These are phyloP conservation scores for Aquanectria penicillioides DNA, from an alignment of 2,329 filamentous ascomycete genomes.

Conservation along the genomic window DNA sequence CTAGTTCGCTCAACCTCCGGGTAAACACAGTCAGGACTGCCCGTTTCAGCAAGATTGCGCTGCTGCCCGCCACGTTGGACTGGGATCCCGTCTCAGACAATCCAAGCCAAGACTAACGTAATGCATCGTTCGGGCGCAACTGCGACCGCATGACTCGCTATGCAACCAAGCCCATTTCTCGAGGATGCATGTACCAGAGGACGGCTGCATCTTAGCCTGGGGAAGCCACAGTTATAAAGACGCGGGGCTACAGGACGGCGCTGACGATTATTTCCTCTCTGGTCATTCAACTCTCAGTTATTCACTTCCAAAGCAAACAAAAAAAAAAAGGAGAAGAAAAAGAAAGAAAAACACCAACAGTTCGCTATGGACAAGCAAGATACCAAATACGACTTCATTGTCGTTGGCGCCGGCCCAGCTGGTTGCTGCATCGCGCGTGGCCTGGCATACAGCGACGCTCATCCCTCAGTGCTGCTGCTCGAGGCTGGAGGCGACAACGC, in stretches of 20 bases:
- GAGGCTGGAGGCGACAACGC: constrained; percentile 28
- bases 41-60: constrained; percentile 9
- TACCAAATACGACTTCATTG: constrained; percentile 28
- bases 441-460: constrained; percentile 18
- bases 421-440: constrained; percentile 26
- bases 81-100: constrained; percentile 11
- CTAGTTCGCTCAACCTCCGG: neutral
- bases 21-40: neutral
- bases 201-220: neutral
- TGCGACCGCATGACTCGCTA: constrained; percentile 9
- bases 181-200: neutral
- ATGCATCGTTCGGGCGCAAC: neutral
- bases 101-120: constrained; percentile 14
- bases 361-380: constrained; percentile 8
- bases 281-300: neutral
- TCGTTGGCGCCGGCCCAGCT: constrained; percentile 29
- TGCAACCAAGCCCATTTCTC: no score
- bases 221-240: constrained; percentile 7
- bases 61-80: neutral
- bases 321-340: no score
- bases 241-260: neutral
- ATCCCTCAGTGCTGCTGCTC: constrained; percentile 21
- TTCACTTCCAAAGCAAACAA: no score
- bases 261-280: neutral
- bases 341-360: no score